Base-by-base conservation (phyloP, 1,284 basidiomycete genomes). In the Gymnopus androsaceus region DNA sequence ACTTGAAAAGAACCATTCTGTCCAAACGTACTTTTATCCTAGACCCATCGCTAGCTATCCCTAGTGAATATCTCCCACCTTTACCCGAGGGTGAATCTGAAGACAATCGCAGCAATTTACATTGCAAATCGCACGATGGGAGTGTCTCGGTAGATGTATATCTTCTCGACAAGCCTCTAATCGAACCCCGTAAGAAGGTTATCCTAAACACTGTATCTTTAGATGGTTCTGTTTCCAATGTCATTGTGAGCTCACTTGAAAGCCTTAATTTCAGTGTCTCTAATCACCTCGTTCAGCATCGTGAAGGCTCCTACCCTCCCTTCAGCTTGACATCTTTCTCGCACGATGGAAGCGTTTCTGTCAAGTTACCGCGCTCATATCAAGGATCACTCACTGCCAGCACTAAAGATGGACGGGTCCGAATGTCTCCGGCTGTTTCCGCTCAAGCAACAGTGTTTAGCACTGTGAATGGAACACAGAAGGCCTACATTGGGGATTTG, bases 21-120 rank as follows among this genome's bases (percentile, higher is more conserved):
- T 76, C 44, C 64, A 59, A 17, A 75, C 28, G 75, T 54, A 63
- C 67, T 23, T 67, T 75, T 44, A 64, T 69, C 25, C 64, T 78
- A 48, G 73, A 77, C 50, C 73, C 75, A 0, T 67, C 67, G 27
- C 61, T 78, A 14, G 59, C 57, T 23, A 67, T 78, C 19, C 75
- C 75, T 0, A 11, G 61, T 1, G 63, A 67, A 40, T 50, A 74
- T 23, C 63, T 74, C 4, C 67, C 70, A 11, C 67, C 69, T 3
- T 53, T 75, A 1, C 23, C 47, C 2, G 59, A 65, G 0, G 67
- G 60, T 25, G 65, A 74, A 55, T 65, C 66, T 2, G 74, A 70
- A 55, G 64, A 58, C 4, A 63, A 67, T 19, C 65, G 75, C 14
- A 69, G 69, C 31, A 70, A 77, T 55, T 58, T 77, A 4, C 64